Evolutionary conservation across 805 yeast genomes (phyloP).

Genomic region (Kuraishia piskuri): DNA sequence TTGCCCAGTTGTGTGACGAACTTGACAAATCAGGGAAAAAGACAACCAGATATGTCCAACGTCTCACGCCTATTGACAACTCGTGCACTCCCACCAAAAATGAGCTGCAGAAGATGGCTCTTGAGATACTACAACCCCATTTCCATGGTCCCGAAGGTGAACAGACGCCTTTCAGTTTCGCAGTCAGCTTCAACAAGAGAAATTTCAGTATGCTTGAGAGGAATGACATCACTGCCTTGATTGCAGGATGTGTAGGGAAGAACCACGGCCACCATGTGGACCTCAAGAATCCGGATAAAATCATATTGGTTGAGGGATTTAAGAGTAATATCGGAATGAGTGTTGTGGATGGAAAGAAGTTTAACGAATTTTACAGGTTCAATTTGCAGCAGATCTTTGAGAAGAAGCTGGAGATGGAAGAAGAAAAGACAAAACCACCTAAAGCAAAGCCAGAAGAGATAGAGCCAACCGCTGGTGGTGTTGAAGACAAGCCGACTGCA

Average conservation of each 20-base stretch:
- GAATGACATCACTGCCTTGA: conserved; percentile 60
- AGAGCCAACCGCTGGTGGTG: not conserved
- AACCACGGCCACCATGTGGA: conserved; percentile 72
- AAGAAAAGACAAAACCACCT: conserved; percentile 3
- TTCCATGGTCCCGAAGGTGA: conserved; percentile 38
- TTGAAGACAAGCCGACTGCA: too few species aligned
- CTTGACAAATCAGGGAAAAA: conserved; percentile 41
- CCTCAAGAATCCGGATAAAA: conserved; percentile 66
- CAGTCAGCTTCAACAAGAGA: conserved; percentile 72
- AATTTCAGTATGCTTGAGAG: conserved; percentile 69
- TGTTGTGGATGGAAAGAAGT: conserved; percentile 51
- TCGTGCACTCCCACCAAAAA: conserved; percentile 68
- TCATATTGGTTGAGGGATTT: conserved; percentile 81
- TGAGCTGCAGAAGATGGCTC: conserved; percentile 55
- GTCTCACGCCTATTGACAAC: conserved; percentile 69
- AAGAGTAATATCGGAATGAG: conserved; percentile 85
- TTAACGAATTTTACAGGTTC: conserved; percentile 52
- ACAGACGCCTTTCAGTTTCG: conserved; percentile 46
- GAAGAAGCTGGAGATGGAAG: conserved; percentile 11
- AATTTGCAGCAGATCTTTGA: conserved; percentile 80
- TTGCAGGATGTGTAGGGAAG: conserved; percentile 66
- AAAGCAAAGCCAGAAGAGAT: not conserved
- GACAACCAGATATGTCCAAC: conserved; percentile 66
- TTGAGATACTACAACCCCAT: conserved; percentile 54
- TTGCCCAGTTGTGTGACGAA: conserved; percentile 54